These are phyloP conservation scores for Penicillium arizonense DNA, from an alignment of 495 filamentous ascomycete species.

Conservation along the genomic window DNA sequence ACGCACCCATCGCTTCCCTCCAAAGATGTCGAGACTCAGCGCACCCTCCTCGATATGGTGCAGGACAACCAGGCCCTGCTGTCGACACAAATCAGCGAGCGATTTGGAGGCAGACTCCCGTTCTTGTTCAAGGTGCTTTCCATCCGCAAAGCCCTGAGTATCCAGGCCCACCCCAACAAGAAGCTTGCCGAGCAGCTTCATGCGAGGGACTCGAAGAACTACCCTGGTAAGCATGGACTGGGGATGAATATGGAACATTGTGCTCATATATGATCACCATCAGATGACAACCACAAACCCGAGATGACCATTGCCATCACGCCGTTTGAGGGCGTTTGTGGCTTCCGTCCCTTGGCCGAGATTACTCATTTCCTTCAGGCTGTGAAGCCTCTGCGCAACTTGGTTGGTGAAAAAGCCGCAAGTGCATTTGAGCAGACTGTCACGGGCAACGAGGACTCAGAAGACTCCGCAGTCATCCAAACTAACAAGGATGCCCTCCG, in stretches of 20 bases:
- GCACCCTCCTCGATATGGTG: constrained; percentile 85
- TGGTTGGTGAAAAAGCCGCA: constrained; percentile 70
- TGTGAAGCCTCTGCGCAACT: constrained; percentile 67
- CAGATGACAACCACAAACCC: constrained; percentile 98
- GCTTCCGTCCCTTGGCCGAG: constrained; percentile 85
- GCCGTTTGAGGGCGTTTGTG: constrained; percentile 91
- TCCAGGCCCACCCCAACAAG: constrained; percentile 98
- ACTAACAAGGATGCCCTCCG: constrained; percentile 81
- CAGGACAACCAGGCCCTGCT: constrained; percentile 84
- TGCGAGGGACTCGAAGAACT: constrained; percentile 83
- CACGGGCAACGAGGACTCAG: constrained; percentile 61
- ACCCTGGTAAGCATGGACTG: constrained; percentile 59
- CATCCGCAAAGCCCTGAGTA: constrained; percentile 89
- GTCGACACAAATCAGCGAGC: constrained; percentile 63
- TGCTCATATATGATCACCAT: neutral
- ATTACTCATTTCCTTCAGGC: constrained; percentile 81
- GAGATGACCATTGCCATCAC: constrained; percentile 99
- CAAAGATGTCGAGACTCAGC: constrained; percentile 78
- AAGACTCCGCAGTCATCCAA: constrained; percentile 52
- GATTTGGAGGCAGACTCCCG: constrained; percentile 77
- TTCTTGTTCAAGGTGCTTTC: constrained; percentile 98
- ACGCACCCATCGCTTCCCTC: constrained; percentile 95
- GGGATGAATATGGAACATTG: neutral
- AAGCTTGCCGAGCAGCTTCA: constrained; percentile 90
- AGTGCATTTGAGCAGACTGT: constrained; percentile 67